phyloP scores from a whole-genome alignment of 495 filamentous ascomycete genomes.

The Hypoxylon fuscum region DNA sequence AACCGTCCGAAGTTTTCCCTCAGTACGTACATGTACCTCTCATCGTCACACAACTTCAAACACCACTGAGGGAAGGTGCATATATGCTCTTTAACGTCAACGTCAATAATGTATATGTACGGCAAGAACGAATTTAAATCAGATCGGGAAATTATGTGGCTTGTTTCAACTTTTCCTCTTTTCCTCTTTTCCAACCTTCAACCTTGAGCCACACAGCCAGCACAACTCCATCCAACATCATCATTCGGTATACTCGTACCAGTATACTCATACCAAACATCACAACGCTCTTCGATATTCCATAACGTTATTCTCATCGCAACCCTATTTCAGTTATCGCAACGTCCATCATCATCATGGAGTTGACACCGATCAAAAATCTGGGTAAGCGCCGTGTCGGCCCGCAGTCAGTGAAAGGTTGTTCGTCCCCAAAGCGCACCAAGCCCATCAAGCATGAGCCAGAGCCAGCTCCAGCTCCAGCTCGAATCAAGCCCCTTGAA shows the following conservation, averaged over 20 bases:
- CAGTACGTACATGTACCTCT: conserved; percentile 7
- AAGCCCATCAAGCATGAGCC: conserved; percentile 13
- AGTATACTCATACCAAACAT: no score
- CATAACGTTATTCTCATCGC: no score
- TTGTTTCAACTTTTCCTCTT: neutral
- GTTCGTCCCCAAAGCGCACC: no score
- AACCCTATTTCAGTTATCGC: no score
- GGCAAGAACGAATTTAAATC: no score
- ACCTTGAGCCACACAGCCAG: neutral
- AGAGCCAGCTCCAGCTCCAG: conserved; percentile 4
- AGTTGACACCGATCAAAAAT: conserved; percentile 42
- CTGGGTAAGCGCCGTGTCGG: conserved; percentile 44
- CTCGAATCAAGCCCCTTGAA: conserved; percentile 11
- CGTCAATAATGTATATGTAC: no score
- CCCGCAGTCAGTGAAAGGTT: no score
- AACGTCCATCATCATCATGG: conserved; percentile 14
- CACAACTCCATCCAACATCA: no score
- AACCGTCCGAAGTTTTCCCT: conserved; percentile 9
- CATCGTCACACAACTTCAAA: neutral
- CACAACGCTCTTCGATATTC: no score
- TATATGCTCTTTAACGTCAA: no score
- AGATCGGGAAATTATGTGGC: neutral
- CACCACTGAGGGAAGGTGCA: no score
- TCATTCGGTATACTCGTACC: no score
- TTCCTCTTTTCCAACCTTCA: neutral